phyloP scores from a whole-genome alignment of 2,329 filamentous ascomycete species.

The Onygenales sp. region DNA sequence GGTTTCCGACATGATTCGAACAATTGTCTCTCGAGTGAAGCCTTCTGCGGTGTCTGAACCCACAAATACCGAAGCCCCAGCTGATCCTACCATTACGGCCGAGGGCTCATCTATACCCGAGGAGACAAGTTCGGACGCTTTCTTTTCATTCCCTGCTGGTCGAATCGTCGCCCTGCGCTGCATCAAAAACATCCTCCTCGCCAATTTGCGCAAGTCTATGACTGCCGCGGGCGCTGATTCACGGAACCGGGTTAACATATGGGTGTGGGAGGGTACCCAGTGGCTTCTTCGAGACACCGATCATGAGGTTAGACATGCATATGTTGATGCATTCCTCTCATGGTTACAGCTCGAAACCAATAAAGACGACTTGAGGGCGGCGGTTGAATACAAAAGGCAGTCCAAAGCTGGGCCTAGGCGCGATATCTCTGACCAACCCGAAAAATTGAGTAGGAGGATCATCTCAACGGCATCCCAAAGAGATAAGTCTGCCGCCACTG shows the following conservation, averaged over 20 bases:
- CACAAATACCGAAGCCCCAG: constrained; percentile 34
- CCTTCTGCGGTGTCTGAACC: constrained; percentile 44
- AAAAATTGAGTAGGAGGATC: constrained; percentile 48
- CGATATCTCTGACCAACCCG: constrained; percentile 27
- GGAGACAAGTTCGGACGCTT: constrained; percentile 45
- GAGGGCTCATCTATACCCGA: constrained; percentile 32
- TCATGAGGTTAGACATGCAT: constrained; percentile 69
- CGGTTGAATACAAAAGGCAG: constrained; percentile 46
- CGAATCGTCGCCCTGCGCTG: constrained; percentile 60
- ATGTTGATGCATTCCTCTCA: constrained; percentile 69
- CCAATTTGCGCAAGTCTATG: constrained; percentile 57
- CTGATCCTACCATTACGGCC: constrained; percentile 29
- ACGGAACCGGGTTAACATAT: constrained; percentile 64
- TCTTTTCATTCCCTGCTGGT: constrained; percentile 55
- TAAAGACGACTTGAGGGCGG: constrained; percentile 52
- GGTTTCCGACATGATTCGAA: constrained; percentile 84
- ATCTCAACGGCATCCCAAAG: constrained; percentile 57
- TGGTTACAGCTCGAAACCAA: constrained; percentile 80
- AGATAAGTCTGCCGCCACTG: constrained; percentile 45
- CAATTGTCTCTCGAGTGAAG: constrained; percentile 69
- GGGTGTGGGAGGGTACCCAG: constrained; percentile 93
- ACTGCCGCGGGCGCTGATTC: constrained; percentile 54
- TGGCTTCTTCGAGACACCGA: constrained; percentile 80
- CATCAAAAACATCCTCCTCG: constrained; percentile 71
- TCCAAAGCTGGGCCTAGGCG: constrained; percentile 35